Evolutionary conservation across 2,329 filamentous ascomycete species (phyloP).

Genomic region (Fusarium sulawesiense): DNA sequence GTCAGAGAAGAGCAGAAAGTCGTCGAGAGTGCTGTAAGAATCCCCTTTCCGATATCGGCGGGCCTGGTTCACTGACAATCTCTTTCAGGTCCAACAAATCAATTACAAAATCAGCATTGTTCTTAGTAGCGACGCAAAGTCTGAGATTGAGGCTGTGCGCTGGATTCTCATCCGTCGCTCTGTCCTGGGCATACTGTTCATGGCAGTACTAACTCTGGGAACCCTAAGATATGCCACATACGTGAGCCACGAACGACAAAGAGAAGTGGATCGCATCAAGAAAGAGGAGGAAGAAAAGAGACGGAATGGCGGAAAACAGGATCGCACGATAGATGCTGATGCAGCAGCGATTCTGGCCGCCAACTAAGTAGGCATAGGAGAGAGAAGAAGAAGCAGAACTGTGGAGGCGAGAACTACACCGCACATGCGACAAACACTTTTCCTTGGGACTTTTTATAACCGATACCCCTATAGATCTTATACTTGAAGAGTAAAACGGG

Average conservation of each 20-base stretch:
- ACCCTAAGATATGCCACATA: slow-evolving; percentile 71
- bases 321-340: slow-evolving; percentile 61
- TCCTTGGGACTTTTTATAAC: slow-evolving; percentile 32
- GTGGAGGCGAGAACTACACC: not conserved
- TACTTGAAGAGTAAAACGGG: slow-evolving; percentile 22
- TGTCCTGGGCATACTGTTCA: slow-evolving; percentile 73
- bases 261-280: slow-evolving; percentile 57
- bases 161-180: slow-evolving; percentile 81
- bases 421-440: slow-evolving; percentile 31
- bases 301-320: slow-evolving; percentile 58
- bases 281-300: slow-evolving; percentile 58
- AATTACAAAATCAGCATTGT: slow-evolving; percentile 96
- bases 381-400: not conserved
- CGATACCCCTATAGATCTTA: slow-evolving; percentile 47
- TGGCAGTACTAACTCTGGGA: slow-evolving; percentile 70
- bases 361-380: slow-evolving; percentile 53
- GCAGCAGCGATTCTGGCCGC: slow-evolving; percentile 69
- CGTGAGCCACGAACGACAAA: slow-evolving; percentile 61
- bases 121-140: slow-evolving; percentile 89
- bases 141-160: slow-evolving; percentile 88
- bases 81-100: slow-evolving; percentile 81
- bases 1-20: slow-evolving; percentile 88
- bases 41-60: not conserved
- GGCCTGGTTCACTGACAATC: slow-evolving; percentile 18
- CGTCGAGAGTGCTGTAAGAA: slow-evolving; percentile 79